Conservation (phyloP, 2,329 filamentous ascomycete genomes). For the Cladobotryum mycophilum region DNA sequence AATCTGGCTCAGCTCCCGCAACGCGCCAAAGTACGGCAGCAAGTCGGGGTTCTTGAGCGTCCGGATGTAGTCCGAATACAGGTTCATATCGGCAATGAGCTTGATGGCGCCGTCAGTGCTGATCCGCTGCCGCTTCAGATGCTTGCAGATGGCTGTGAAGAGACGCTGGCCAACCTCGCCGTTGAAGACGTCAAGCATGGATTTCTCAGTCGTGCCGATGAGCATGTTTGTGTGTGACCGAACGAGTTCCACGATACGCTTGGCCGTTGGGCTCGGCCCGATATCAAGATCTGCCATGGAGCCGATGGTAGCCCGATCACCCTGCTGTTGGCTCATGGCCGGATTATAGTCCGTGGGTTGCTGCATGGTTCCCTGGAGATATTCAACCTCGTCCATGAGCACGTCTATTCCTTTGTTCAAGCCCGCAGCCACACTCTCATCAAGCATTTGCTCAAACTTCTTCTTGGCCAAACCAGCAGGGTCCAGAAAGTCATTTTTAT, state of each 20-base stretch:
- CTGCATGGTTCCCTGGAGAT: slow-evolving; percentile 84
- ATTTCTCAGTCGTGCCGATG: slow-evolving; percentile 91
- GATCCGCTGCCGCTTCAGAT: slow-evolving; percentile 91
- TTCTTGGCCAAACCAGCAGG: slow-evolving; percentile 93
- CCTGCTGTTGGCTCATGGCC: slow-evolving; percentile 16
- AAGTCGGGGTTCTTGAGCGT: slow-evolving; percentile 78
- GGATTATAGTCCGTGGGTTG: slow-evolving; percentile 88
- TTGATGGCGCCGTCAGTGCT: slow-evolving; percentile 84
- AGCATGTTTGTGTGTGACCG: slow-evolving; percentile 89
- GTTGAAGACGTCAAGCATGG: slow-evolving; percentile 97
- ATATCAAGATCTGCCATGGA: slow-evolving; percentile 34
- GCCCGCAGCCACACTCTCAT: slow-evolving; percentile 91
- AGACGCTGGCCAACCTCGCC: slow-evolving; percentile 91
- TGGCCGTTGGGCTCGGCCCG: slow-evolving; percentile 73
- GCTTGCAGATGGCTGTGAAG: slow-evolving; percentile 90
- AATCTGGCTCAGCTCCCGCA: slow-evolving; percentile 89
- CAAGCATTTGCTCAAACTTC: slow-evolving; percentile 96
- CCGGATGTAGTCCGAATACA: slow-evolving; percentile 80
- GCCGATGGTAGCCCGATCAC: slow-evolving; percentile 6
- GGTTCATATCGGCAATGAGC: slow-evolving; percentile 93
- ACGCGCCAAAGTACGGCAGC: slow-evolving; percentile 81
- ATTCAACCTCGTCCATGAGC: slow-evolving; percentile 96
- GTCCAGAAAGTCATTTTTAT: slow-evolving; percentile 91
- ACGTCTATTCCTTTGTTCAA: slow-evolving; percentile 98
- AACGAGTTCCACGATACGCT: slow-evolving; percentile 76